Evolutionary conservation across 202 grass and related monocot genomes (phyloP), one percentile per base, ranked within the genome.

Genomic region (Carex sylvatica): DNA sequence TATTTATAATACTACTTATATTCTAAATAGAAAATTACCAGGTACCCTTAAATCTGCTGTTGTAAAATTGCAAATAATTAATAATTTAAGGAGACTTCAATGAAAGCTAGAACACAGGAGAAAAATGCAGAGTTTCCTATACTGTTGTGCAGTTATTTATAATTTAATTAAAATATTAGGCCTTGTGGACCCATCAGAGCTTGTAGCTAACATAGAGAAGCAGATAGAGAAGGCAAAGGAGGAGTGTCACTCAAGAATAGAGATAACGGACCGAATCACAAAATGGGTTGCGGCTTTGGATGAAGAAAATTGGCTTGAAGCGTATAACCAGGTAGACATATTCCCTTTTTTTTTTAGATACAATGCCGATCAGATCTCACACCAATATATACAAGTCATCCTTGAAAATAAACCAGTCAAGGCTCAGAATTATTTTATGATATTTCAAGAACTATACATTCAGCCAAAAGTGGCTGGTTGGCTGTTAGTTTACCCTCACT

Each of bases 291-390:
- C 81, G 9, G 91, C 93, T 76, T 93, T 87, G 82, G 96, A 96
- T 54, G 96, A 96, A 91, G 96, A 99, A 78, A 93, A 82, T 84
- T 99, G 96, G 93, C 93, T 99, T 83, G 93, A 99, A 86, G 90
- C 89, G 79, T 96, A 96, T 83, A 96, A 91, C 72, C 90, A 89
- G 60, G 93, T 93, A 89, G 84, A 55, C 66, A 46, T 77, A 23
- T 18, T 28, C 26, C 65, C 65, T 49, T n/a, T 49, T 77, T 76
- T 31, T 67, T 70, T 80, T 53, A 58, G 46, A 7, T 33, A 58
- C 16, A 7, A 19, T 28, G 36, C 36, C 3, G 5, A 75, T 23
- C 26, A 35, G 52, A 58, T 55, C 16, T 3, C 4, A 9, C 33
- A 35, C 24, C 7, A 76, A 10, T 56, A 33, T 54, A 15, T 76